Base-by-base conservation (phyloP, 306 rosid genomes). In the Psophocarpus tetragonolobus region DNA sequence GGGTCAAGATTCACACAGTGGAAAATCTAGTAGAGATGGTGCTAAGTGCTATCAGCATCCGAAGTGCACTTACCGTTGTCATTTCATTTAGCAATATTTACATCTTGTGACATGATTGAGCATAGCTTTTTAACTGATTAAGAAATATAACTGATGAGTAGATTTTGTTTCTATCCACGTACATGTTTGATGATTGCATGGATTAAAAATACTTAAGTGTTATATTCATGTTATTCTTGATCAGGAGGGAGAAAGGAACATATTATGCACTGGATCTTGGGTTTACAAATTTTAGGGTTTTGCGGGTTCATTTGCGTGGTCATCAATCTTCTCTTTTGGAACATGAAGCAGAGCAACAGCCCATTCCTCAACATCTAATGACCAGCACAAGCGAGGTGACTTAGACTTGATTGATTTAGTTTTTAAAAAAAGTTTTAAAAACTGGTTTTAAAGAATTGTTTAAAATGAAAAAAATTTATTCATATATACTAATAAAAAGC, bases 181-280 rank as follows among this genome's bases (percentile, higher is more conserved):
- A 26, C 24, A 44, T 42, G 23, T 48, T 65, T 57, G 60, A 50
- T 58, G 38, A 63, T 47, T 56, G 77, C 50, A 48, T 70, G 74
- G 27, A 38, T 48, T 76, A 33, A 62, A 53, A 62, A 53, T 53
- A 45, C 42, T 74, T 27, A 58, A 2, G 10, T 27, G 18, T 5
- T 57, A 26, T 50, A 11, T 50, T 18, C 38, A 24, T 48, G 1
- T 27, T 41, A 39, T 63, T 36, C 38, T 73, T 80, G 67, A 73
- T 50, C 88, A 92, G 97, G 89, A 79, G 80, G 48, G 96, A 92
- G 79, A 85, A 71, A 75, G 97, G 93, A 82, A 86, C 89, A 56
- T 90, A 82, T 79, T 92, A 92, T 82, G 93, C 93, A 11, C 88
- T 92, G 67, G 86, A 92, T 86, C 92, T 92, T 76, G 93, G 91